Evolutionary conservation across 768 basidiomycete genomes (phyloP).

Genomic region (Suillus bovinus): DNA sequence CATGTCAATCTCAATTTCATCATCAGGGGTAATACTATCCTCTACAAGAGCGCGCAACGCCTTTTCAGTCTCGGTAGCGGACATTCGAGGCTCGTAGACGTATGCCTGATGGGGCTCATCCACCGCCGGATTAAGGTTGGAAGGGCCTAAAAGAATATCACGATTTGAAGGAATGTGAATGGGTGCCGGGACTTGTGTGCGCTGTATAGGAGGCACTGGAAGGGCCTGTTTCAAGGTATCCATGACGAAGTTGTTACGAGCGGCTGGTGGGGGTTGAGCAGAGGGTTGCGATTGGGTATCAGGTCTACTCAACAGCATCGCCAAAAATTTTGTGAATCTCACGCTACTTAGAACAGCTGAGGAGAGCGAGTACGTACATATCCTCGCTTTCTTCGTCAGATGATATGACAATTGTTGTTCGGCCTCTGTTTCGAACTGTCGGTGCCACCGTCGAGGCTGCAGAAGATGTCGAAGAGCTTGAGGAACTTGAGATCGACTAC

Average conservation of each 20-base stretch:
- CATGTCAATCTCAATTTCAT: slow-evolving; percentile 57
- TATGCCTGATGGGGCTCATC: slow-evolving; percentile 26
- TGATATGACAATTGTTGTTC: slow-evolving; percentile 28
- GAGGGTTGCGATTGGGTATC: slow-evolving; percentile 8
- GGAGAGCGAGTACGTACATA: neutral
- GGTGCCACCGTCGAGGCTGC: slow-evolving; percentile 21
- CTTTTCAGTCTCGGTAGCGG: slow-evolving; percentile 66
- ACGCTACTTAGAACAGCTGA: slow-evolving; percentile 10
- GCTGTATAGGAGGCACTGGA: slow-evolving; percentile 15
- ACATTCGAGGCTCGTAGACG: slow-evolving; percentile 34
- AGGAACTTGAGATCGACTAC: slow-evolving; percentile 25
- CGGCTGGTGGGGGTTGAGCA: neutral
- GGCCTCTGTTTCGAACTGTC: slow-evolving; percentile 12
- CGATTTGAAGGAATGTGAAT: slow-evolving; percentile 27
- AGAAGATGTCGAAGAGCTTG: slow-evolving; percentile 19
- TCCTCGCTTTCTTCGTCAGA: slow-evolving; percentile 31
- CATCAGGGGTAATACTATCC: slow-evolving; percentile 57
- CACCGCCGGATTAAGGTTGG: slow-evolving; percentile 26
- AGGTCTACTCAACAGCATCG: slow-evolving; percentile 8
- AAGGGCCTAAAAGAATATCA: slow-evolving; percentile 18
- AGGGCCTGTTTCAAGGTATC: slow-evolving; percentile 28
- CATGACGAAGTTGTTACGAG: slow-evolving; percentile 19
- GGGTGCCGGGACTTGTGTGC: slow-evolving; percentile 32
- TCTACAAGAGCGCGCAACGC: slow-evolving; percentile 76
- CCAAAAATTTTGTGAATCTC: neutral